Percentiles rank a stretch among this genome's conserved stretches.
These are phyloP conservation scores for Oemleria cerasiformis DNA, from an alignment of 306 rosid species.

Conservation along the genomic window DNA sequence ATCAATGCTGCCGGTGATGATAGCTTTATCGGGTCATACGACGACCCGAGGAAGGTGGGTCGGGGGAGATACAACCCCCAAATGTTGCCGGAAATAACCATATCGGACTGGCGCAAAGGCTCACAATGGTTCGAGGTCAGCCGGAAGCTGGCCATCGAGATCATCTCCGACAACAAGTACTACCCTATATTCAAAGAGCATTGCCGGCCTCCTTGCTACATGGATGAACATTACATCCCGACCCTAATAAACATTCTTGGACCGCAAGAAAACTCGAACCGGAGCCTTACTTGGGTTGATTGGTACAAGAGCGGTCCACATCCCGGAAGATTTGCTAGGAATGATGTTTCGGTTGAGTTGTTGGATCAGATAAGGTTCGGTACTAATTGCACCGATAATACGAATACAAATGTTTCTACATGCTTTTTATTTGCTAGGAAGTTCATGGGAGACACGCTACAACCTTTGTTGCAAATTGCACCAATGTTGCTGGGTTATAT, in stretches of 20 bases:
- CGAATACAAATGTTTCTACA: background rate
- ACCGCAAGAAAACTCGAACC: constrained; percentile 35
- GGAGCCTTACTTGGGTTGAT: constrained; percentile 59
- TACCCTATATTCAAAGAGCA: constrained; percentile 36
- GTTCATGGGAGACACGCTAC: constrained; percentile 11
- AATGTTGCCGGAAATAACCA: constrained; percentile 32
- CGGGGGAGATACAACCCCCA: constrained; percentile 49
- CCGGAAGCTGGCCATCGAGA: constrained; percentile 33
- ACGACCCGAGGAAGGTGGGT: constrained; percentile 42
- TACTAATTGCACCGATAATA: constrained; percentile 30
- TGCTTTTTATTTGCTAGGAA: constrained; percentile 46
- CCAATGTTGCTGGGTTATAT: constrained; percentile 12
- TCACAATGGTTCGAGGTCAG: constrained; percentile 52
- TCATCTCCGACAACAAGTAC: constrained; percentile 38
- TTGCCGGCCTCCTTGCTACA: constrained; percentile 52
- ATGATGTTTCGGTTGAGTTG: constrained; percentile 27
- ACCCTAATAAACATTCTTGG: constrained; percentile 35
- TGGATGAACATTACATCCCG: constrained; percentile 57
- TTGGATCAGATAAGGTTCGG: constrained; percentile 37
- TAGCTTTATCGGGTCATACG: constrained; percentile 40
- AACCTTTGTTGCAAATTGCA: constrained; percentile 26
- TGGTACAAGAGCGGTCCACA: constrained; percentile 57
- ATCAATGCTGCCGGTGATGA: background rate
- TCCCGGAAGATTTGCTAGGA: constrained; percentile 42
- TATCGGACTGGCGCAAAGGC: constrained; percentile 53